phyloP scores from a whole-genome alignment of 2,329 filamentous ascomycete genomes.

The Sarocladium oryzae region DNA sequence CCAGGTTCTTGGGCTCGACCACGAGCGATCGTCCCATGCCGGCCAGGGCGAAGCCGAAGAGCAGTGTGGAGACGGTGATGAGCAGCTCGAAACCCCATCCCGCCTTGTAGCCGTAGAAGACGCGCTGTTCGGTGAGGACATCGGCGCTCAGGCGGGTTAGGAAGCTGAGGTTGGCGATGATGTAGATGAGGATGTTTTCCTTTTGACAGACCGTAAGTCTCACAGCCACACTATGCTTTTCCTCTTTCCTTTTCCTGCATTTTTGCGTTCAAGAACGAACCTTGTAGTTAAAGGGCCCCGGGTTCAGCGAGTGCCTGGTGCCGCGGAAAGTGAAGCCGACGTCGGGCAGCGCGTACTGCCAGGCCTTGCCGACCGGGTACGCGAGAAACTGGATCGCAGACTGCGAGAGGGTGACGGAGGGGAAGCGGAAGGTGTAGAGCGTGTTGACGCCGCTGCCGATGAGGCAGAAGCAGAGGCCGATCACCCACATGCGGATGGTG shows the following conservation, averaged over 20 bases:
- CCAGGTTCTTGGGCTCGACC: constrained; percentile 37
- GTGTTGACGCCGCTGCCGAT: constrained; percentile 32
- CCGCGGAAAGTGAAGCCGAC: constrained; percentile 22
- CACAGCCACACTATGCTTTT: too few relatives aligned
- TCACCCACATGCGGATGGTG: constrained; percentile 33
- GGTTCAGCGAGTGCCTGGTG: constrained; percentile 28
- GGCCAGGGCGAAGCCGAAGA: constrained; percentile 45
- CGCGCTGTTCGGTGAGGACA: constrained; percentile 26
- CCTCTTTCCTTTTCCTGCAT: too few relatives aligned
- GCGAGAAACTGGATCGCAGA: constrained; percentile 35
- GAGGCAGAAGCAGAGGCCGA: constrained; percentile 30
- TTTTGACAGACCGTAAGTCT: too few relatives aligned
- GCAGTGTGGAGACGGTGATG: constrained; percentile 40
- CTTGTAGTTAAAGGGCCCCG: constrained; percentile 29
- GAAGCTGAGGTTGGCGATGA: constrained; percentile 49
- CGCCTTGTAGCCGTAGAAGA: constrained; percentile 37
- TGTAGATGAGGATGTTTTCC: constrained; percentile 46
- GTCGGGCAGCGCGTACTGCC: constrained; percentile 25
- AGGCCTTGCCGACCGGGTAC: constrained; percentile 35
- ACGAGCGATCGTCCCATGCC: constrained; percentile 38
- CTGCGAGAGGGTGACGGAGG: constrained; percentile 25
- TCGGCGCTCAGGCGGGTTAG: constrained; percentile 29
- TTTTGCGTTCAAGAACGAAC: too few relatives aligned
- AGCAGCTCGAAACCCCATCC: constrained; percentile 44
- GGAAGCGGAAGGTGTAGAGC: constrained; percentile 31